A percentile compares a stretch with the other conserved stretches of the same genome.
These are phyloP conservation scores for Aspergillus candidus DNA, from an alignment of 2,329 filamentous ascomycete species.

Conservation along the genomic window DNA sequence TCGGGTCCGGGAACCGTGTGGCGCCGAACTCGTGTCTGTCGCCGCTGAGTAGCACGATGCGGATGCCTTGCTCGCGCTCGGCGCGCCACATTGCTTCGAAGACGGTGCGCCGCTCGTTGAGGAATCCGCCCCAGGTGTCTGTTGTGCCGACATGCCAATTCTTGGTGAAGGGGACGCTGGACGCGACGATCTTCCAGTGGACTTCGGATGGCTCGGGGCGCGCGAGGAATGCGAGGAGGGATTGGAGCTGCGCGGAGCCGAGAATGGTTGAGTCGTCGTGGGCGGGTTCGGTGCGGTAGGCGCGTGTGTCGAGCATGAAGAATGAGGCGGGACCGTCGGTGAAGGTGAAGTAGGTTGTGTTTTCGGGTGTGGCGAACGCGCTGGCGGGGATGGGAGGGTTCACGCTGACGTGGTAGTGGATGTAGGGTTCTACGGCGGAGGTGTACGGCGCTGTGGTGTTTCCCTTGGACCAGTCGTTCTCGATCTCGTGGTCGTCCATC, in stretches of 20 bases:
- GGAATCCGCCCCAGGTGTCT: constrained; percentile 93
- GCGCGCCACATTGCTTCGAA: constrained; percentile 91
- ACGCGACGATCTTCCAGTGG: constrained; percentile 88
- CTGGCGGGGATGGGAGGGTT: constrained; percentile 63
- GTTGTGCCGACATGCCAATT: constrained; percentile 87
- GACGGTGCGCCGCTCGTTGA: constrained; percentile 69
- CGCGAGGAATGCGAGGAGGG: constrained; percentile 70
- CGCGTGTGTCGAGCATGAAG: constrained; percentile 89
- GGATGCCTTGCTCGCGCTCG: constrained; percentile 61
- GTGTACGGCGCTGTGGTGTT: constrained; percentile 76
- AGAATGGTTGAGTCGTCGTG: constrained; percentile 74
- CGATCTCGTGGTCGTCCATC: constrained; percentile 93
- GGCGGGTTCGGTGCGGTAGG: constrained; percentile 60
- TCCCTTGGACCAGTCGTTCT: constrained; percentile 76
- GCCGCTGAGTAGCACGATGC: constrained; percentile 78
- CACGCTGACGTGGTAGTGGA: constrained; percentile 73
- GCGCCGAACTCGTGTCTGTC: constrained; percentile 97
- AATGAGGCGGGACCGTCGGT: constrained; percentile 85
- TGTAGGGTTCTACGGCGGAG: constrained; percentile 75
- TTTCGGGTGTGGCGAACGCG: constrained; percentile 49
- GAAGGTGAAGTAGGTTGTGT: constrained; percentile 82
- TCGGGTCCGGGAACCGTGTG: constrained; percentile 60
- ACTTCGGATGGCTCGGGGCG: constrained; percentile 69
- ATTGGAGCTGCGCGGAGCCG: constrained; percentile 68
- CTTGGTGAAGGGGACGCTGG: constrained; percentile 90